These are phyloP conservation scores for Pisolithus marmoratus DNA, from an alignment of 768 basidiomycete genomes.

Conservation along the genomic window DNA sequence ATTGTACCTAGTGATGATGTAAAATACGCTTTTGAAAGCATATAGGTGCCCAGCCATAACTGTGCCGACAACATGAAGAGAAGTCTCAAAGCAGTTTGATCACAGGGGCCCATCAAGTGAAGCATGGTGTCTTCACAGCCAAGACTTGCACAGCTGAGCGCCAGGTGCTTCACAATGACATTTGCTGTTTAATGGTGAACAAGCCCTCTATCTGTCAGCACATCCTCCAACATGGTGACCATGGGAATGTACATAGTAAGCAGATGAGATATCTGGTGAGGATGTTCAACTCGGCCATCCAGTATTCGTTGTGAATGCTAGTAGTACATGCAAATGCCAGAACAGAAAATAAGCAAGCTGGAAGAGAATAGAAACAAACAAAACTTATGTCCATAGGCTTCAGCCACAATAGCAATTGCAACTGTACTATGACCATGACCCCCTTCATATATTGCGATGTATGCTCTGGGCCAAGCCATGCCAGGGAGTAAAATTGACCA, in stretches of 20 bases:
- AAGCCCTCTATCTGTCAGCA: slow-evolving; percentile 94
- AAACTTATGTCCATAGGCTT: slow-evolving; percentile 73
- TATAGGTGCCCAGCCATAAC: too few species aligned
- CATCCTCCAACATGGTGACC: slow-evolving; percentile 97
- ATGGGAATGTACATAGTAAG: slow-evolving; percentile 96
- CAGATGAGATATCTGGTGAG: slow-evolving; percentile 96
- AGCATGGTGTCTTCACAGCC: slow-evolving; percentile 98
- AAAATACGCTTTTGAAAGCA: too few species aligned
- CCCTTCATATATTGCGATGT: too few species aligned
- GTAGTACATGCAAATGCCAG: slow-evolving; percentile 98
- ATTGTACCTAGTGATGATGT: too few species aligned
- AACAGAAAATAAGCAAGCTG: slow-evolving; percentile 9
- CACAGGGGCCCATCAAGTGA: slow-evolving; percentile 96
- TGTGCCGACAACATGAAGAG: slow-evolving; percentile 95
- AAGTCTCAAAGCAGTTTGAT: slow-evolving; percentile 99
- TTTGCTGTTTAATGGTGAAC: slow-evolving; percentile 98
- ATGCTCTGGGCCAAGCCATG: too few species aligned
- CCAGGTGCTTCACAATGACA: slow-evolving; percentile 97
- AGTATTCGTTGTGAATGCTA: slow-evolving; percentile 96
- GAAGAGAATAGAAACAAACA: neutral
- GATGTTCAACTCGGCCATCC: slow-evolving; percentile 96
- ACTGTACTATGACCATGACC: too few species aligned
- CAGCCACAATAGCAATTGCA: slow-evolving; percentile 93
- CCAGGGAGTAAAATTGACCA: too few species aligned
- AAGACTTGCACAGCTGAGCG: slow-evolving; percentile 92